phyloP scores from a whole-genome alignment of 2,329 filamentous ascomycete genomes.

The Lachnellula hyalina region DNA sequence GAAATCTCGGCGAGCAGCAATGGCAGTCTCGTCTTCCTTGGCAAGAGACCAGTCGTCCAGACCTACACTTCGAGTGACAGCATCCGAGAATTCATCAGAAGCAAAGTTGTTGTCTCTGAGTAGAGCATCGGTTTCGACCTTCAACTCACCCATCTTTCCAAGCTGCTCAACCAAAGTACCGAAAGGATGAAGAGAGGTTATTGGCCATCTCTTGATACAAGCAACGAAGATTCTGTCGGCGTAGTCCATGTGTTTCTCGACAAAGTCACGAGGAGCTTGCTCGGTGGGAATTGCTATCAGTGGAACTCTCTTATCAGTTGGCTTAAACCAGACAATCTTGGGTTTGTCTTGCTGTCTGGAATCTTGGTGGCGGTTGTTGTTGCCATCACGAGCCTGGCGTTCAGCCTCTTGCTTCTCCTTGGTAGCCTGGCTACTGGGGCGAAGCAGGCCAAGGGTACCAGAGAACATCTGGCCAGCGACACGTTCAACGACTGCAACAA shows the following conservation, averaged over 20 bases:
- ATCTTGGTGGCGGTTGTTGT: slow-evolving; percentile 64
- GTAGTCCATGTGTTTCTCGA: slow-evolving; percentile 97
- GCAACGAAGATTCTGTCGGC: slow-evolving; percentile 97
- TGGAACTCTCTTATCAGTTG: slow-evolving; percentile 96
- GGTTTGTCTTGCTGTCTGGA: slow-evolving; percentile 90
- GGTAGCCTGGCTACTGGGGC: slow-evolving; percentile 95
- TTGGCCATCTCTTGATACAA: slow-evolving; percentile 99
- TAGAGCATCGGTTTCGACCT: slow-evolving; percentile 95
- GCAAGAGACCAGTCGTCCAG: slow-evolving; percentile 86
- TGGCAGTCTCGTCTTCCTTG: slow-evolving; percentile 70
- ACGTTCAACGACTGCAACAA: slow-evolving; percentile 95
- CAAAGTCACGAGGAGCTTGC: slow-evolving; percentile 94
- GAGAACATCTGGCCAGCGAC: slow-evolving; percentile 99
- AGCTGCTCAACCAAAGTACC: slow-evolving; percentile 96
- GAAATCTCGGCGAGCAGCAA: slow-evolving; percentile 81
- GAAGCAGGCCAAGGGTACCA: slow-evolving; percentile 85
- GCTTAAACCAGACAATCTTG: slow-evolving; percentile 99
- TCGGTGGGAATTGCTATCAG: slow-evolving; percentile 97
- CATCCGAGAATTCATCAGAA: slow-evolving; percentile 95
- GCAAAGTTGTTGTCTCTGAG: slow-evolving; percentile 98
- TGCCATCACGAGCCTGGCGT: slow-evolving; percentile 82
- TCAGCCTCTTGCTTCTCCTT: slow-evolving; percentile 99
- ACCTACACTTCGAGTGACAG: slow-evolving; percentile 86
- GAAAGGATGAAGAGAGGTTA: slow-evolving; percentile 98
- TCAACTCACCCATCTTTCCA: slow-evolving; percentile 93